A percentile compares a stretch with the other conserved stretches of the same genome.
Conservation (phyloP, 2,329 filamentous ascomycete genomes). For the Lachnellula hyalina region DNA sequence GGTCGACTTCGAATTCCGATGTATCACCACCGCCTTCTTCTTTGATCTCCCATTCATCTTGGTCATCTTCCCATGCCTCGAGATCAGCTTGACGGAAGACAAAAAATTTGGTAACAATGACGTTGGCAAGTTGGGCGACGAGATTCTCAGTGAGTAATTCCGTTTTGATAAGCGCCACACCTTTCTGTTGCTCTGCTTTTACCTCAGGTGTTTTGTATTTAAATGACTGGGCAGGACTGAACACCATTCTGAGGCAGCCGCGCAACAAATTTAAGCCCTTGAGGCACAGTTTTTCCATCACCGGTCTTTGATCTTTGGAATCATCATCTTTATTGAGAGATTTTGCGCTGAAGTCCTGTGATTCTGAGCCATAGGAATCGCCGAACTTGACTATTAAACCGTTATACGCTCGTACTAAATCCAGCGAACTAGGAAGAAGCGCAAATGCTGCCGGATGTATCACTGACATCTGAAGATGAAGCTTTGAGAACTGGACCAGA, state of each 20-base stretch:
- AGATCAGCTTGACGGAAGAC: slow-evolving; percentile 81
- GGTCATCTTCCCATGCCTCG: slow-evolving; percentile 87
- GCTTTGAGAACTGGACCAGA: slow-evolving; percentile 81
- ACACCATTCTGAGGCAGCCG: slow-evolving; percentile 79
- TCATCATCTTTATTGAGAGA: slow-evolving; percentile 41
- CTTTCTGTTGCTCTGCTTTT: slow-evolving; percentile 69
- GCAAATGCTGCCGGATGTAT: slow-evolving; percentile 78
- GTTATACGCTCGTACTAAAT: slow-evolving; percentile 82
- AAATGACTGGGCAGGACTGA: slow-evolving; percentile 75
- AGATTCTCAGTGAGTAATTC: slow-evolving; percentile 72
- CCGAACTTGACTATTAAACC: slow-evolving; percentile 71
- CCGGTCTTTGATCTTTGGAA: slow-evolving; percentile 49
- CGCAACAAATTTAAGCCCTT: slow-evolving; percentile 79
- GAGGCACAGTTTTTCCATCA: slow-evolving; percentile 74
- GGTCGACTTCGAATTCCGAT: slow-evolving; percentile 92
- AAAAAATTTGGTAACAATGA: slow-evolving; percentile 82
- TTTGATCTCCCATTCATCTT: slow-evolving; percentile 90
- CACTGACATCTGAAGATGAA: slow-evolving; percentile 82
- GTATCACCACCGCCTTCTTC: slow-evolving; percentile 80
- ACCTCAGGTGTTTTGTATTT: slow-evolving; percentile 71
- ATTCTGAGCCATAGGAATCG: slow-evolving; percentile 55
- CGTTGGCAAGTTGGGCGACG: slow-evolving; percentile 74
- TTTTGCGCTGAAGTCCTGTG: slow-evolving; percentile 39
- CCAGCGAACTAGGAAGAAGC: slow-evolving; percentile 71
- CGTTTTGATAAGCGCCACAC: slow-evolving; percentile 63